Evolutionary conservation across 352 stramenopile genomes (phyloP).

Genomic region (Globisporangium yorkense): DNA sequence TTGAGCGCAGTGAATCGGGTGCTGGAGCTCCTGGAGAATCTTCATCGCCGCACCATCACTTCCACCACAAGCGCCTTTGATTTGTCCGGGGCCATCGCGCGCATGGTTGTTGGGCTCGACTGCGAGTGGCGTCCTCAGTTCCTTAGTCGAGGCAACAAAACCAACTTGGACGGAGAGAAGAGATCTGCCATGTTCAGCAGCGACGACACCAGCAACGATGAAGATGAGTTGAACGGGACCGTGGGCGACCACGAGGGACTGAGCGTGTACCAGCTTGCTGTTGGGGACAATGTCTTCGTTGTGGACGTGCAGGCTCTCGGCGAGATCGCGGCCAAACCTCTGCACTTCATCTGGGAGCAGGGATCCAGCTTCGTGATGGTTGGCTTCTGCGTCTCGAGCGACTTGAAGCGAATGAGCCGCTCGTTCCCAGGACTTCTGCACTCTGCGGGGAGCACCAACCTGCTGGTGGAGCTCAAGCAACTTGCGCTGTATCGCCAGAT

Average conservation of each 20-base stretch:
- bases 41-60: conserved; percentile 4
- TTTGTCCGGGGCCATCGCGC: conserved; percentile 6
- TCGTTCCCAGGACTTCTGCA: conserved; percentile 37
- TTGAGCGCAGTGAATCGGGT: conserved; percentile 16
- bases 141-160: conserved; percentile 14
- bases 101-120: conserved; percentile 46
- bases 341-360: conserved; percentile 33
- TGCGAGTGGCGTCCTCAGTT: conserved; percentile 63
- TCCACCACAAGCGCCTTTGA: not conserved
- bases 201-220: conserved; percentile 1
- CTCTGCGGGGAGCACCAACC: conserved; percentile 1
- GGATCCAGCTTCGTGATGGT: conserved; percentile 30
- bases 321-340: conserved; percentile 20
- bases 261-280: conserved; percentile 48
- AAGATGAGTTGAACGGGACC: conserved; percentile 7
- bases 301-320: conserved; percentile 56
- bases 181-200: no score
- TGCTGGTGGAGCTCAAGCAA: conserved; percentile 50
- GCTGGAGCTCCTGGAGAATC: conserved; percentile 15
- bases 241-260: conserved; percentile 20
- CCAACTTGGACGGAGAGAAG: conserved; percentile 3
- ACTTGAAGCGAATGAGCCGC: conserved; percentile 39
- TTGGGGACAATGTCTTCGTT: conserved; percentile 38
- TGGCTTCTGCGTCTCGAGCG: conserved; percentile 50
- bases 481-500: conserved; percentile 43